Base-by-base conservation (phyloP, 2,329 filamentous ascomycete genomes). In the Microcera coccophila region DNA sequence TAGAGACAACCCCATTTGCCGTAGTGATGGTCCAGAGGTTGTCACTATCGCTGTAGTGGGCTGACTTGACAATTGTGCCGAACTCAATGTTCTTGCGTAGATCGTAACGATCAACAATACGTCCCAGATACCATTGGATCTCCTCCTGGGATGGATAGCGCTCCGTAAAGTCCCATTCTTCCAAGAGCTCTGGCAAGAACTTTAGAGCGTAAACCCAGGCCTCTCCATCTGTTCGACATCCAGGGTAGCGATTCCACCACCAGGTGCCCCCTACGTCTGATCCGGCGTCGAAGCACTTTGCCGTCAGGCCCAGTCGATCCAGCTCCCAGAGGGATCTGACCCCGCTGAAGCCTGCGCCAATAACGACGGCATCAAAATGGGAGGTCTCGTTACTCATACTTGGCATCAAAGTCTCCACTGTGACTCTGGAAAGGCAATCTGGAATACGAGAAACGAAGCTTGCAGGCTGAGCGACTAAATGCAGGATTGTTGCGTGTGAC, bases 211-310 rank as follows among this genome's bases (percentile, higher is more conserved):
- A 52, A 2, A 50, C 15, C 18, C 43, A 44, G 11, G 37, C 38
- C 21, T 52, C 49, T 9, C 41, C 41, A n/a, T 49, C 49, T 3
- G 44, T 44, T 14, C 42, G 39, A 7, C 47, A 43, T 5, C 50
- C 48, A 2, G 50, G 50, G 36, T 51, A 53, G 17, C 41, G 42
- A 32, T 51, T 53, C 35, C 44, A 51, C 15, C 51, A 44, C 50
- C 48, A 53, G 5, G 46, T 44, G 12, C 50, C 50, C 4, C 50
- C 48, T 10, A 51, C 42, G 19, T 49, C 50, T 26, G 38, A 38
- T 16, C 42, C 50, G 4, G 43, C 41, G 22, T 51, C 45, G 8
- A 51, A 38, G 18, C 40, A 38, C 22, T 48, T 48, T 3, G 36
- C 38, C 1, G 26, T 40, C 4, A 48, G 41, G n/a, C 49, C 49